These are phyloP conservation scores for Bisporella sp. DNA, from an alignment of 2,329 filamentous ascomycete genomes.

Conservation along the genomic window DNA sequence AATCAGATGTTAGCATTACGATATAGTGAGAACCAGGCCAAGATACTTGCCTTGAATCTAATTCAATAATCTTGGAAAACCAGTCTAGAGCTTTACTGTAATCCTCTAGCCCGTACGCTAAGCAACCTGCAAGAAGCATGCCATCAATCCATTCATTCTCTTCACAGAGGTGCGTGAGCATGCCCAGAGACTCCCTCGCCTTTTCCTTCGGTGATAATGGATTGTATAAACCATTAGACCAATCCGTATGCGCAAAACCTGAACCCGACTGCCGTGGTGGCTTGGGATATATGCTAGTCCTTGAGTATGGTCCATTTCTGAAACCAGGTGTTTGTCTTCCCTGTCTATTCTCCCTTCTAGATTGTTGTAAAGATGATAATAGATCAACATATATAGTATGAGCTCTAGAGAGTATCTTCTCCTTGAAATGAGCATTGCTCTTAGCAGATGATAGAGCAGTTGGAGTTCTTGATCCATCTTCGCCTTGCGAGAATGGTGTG, in stretches of 20 bases:
- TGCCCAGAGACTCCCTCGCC: conserved; percentile 59
- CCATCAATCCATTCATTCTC: conserved; percentile 88
- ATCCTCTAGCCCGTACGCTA: conserved; percentile 83
- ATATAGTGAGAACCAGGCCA: not conserved
- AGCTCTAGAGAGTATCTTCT: conserved; percentile 62
- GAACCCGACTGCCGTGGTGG: conserved; percentile 26
- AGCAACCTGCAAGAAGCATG: conserved; percentile 82
- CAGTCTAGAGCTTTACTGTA: conserved; percentile 71
- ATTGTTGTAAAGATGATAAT: conserved; percentile 55
- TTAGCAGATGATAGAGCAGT: conserved; percentile 17
- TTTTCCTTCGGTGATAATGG: conserved; percentile 28
- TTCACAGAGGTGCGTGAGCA: conserved; percentile 68
- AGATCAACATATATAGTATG: conserved; percentile 68
- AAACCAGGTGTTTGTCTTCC: conserved; percentile 28
- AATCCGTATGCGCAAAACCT: conserved; percentile 15
- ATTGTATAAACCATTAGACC: conserved; percentile 4
- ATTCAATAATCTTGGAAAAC: conserved; percentile 57
- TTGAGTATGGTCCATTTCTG: conserved; percentile 33
- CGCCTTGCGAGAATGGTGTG: conserved; percentile 5
- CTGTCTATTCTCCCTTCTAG: conserved; percentile 41
- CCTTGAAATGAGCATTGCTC: conserved; percentile 49
- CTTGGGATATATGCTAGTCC: conserved; percentile 45
- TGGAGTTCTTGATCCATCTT: conserved; percentile 17
- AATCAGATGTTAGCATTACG: conserved; percentile 4
- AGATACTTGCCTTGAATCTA: conserved; percentile 46